These are phyloP conservation scores for Carex kokanica DNA, from an alignment of 176 grass and related monocot genomes.

Conservation along the genomic window DNA sequence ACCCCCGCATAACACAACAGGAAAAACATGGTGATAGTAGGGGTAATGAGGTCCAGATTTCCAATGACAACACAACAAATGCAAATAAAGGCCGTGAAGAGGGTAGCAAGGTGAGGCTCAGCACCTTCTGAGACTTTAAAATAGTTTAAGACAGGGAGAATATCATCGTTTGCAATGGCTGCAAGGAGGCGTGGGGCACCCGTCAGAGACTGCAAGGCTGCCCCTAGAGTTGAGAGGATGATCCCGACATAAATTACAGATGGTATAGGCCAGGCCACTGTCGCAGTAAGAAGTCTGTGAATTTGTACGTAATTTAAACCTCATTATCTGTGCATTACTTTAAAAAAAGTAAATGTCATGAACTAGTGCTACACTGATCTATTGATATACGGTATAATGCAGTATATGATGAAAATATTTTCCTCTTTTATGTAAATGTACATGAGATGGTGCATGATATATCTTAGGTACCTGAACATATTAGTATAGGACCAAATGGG, in stretches of 20 bases:
- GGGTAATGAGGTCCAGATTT: conserved; percentile 94
- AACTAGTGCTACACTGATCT: not conserved
- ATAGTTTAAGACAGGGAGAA: conserved; percentile 89
- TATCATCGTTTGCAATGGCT: conserved; percentile 96
- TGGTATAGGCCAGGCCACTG: conserved; percentile 89
- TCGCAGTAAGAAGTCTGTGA: conserved; percentile 89
- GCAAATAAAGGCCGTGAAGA: conserved; percentile 91
- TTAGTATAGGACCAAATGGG: not conserved
- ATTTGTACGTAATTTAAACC: conserved; percentile 13
- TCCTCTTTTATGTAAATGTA: no score
- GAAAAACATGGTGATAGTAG: conserved; percentile 98
- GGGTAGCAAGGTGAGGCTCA: conserved; percentile 76
- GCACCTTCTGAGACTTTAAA: conserved; percentile 90
- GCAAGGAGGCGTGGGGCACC: conserved; percentile 89
- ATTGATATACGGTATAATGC: not conserved
- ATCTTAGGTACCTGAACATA: not conserved
- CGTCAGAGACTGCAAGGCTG: conserved; percentile 90
- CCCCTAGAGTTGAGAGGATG: conserved; percentile 95
- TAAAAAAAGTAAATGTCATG: not conserved
- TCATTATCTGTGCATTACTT: not conserved
- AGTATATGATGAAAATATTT: not conserved
- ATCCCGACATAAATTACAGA: conserved; percentile 94
- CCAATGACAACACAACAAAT: conserved; percentile 88
- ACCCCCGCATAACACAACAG: conserved; percentile 93
- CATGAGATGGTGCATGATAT: no score